These are phyloP conservation scores for Gaultheria prostrata DNA, from an alignment of 148 eudicot species.

Conservation along the genomic window DNA sequence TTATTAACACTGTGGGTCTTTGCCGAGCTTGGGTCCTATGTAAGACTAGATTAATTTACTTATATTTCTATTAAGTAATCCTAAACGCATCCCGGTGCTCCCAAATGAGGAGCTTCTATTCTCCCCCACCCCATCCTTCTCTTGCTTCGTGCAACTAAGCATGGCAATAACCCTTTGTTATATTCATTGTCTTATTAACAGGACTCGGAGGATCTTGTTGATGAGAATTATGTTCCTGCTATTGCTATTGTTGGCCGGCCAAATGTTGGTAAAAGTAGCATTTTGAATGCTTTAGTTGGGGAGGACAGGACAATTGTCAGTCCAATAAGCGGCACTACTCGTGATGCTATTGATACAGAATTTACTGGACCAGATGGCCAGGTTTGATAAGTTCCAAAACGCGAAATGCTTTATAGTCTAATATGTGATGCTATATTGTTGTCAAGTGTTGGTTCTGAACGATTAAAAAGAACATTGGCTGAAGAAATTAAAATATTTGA, in stretches of 20 bases:
- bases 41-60: neutral
- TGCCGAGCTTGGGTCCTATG: neutral
- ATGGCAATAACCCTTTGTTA: conserved; percentile 16
- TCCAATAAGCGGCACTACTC: conserved; percentile 98
- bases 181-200: conserved; percentile 26
- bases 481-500: neutral
- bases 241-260: conserved; percentile 96
- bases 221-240: conserved; percentile 69
- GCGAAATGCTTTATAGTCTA: neutral
- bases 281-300: conserved; percentile 92
- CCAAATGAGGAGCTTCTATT: neutral
- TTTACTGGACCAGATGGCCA: conserved; percentile 88
- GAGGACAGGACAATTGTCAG: conserved; percentile 98
- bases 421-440: neutral
- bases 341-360: conserved; percentile 98
- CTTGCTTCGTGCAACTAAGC: neutral
- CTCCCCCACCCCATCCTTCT: neutral
- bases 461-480: neutral
- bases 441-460: neutral
- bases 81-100: neutral
- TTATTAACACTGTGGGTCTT: neutral
- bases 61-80: neutral
- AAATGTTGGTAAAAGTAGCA: conserved; percentile 99
- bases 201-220: conserved; percentile 48
- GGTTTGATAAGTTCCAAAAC: conserved; percentile 37